Percentiles rank a stretch among this genome's conserved stretches.
phyloP scores from a whole-genome alignment of 179 eudicot species.

The Pouteria campechiana region DNA sequence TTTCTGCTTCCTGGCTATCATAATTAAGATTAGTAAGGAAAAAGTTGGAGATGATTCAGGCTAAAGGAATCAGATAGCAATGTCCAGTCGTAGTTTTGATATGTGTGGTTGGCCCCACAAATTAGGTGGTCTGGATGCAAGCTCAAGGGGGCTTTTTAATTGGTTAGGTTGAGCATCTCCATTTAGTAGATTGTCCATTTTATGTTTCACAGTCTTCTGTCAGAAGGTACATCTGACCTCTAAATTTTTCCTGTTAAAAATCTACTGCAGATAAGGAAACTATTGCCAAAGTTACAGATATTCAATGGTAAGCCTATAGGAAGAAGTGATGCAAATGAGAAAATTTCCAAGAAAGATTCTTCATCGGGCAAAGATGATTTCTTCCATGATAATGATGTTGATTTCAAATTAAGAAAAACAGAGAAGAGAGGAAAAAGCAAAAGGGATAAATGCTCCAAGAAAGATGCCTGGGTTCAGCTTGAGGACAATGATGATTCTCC shows the following conservation, averaged over 20 bases:
- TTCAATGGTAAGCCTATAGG: slow-evolving; percentile 62
- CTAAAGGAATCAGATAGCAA: no score
- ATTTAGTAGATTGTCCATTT: no score
- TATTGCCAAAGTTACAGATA: slow-evolving; percentile 57
- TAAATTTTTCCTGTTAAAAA: background rate
- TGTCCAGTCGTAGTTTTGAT: no score
- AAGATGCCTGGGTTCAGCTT: slow-evolving; percentile 12
- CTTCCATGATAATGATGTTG: slow-evolving; percentile 6
- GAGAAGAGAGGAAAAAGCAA: slow-evolving; percentile 20
- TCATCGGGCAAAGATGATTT: slow-evolving; percentile 1
- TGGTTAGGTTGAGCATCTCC: no score
- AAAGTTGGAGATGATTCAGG: no score
- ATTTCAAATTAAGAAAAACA: slow-evolving; percentile 8
- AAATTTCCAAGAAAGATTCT: slow-evolving; percentile 14
- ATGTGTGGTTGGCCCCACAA: no score
- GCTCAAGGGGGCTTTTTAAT: no score
- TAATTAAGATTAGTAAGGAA: no score
- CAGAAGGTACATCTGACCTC: background rate
- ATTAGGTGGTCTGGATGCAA: no score
- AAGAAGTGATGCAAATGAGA: slow-evolving; percentile 13
- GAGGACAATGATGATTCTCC: background rate
- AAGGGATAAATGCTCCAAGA: slow-evolving; percentile 6
- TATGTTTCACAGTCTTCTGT: no score
- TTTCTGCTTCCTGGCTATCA: no score
- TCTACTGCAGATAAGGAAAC: slow-evolving; percentile 55